A percentile compares a stretch with the other conserved stretches of the same genome.
Conservation (phyloP, 495 filamentous ascomycete genomes). For the Symbiotaphrina buchneri region DNA sequence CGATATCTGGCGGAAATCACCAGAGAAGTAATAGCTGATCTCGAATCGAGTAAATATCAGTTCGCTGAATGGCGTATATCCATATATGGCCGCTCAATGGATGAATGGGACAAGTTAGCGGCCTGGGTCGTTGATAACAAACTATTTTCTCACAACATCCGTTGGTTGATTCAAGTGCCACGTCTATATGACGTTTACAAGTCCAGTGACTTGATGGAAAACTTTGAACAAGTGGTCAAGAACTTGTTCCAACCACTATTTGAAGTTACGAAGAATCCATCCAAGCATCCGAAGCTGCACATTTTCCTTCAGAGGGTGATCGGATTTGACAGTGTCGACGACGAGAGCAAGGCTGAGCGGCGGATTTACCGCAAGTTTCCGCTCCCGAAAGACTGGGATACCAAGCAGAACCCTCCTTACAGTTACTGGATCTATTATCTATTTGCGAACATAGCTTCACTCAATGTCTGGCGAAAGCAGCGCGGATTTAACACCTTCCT, state of each 20-base stretch:
- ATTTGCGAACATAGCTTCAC: slow-evolving; percentile 78
- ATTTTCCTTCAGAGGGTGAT: slow-evolving; percentile 88
- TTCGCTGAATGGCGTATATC: slow-evolving; percentile 99
- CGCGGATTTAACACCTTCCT: slow-evolving; percentile 92
- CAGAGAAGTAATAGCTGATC: slow-evolving; percentile 90
- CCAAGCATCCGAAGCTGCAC: slow-evolving; percentile 77
- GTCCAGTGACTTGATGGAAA: slow-evolving; percentile 59
- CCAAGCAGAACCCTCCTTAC: slow-evolving; percentile 90
- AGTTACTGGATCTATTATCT: slow-evolving; percentile 98
- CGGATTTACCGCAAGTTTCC: slow-evolving; percentile 86
- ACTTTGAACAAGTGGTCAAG: slow-evolving; percentile 73
- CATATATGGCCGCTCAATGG: slow-evolving; percentile 74
- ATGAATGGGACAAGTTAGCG: slow-evolving; percentile 96
- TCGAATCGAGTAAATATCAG: slow-evolving; percentile 97
- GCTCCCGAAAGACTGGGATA: slow-evolving; percentile 66
- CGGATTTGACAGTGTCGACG: slow-evolving; percentile 93
- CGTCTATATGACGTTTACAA: slow-evolving; percentile 94
- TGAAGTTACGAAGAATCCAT: slow-evolving; percentile 76
- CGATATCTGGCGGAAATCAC: slow-evolving; percentile 94
- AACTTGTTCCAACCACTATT: slow-evolving; percentile 91
- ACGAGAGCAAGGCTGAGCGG: slow-evolving; percentile 90
- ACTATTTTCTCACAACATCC: slow-evolving; percentile 88
- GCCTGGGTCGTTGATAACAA: slow-evolving; percentile 99
- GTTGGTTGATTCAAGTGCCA: slow-evolving; percentile 91
- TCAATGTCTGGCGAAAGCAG: slow-evolving; percentile 78